Evolutionary conservation across 2,329 filamentous ascomycete genomes (phyloP).

Genomic region (Macrophomina phaseolina): DNA sequence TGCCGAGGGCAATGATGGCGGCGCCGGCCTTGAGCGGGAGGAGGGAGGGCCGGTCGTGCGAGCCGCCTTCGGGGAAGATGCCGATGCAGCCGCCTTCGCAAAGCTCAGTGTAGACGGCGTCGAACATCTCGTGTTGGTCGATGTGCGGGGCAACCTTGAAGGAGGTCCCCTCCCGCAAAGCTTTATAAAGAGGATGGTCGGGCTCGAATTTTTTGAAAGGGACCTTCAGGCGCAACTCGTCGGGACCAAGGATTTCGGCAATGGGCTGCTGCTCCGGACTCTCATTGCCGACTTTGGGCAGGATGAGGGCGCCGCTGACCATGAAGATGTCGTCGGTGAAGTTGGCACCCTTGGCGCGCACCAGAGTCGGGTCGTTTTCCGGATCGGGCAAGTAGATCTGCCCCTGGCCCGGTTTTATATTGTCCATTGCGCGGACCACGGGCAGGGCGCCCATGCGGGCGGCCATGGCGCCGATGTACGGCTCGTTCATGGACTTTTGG

Average conservation of each 20-base stretch:
- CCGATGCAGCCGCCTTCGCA: constrained; percentile 26
- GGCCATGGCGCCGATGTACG: constrained; percentile 26
- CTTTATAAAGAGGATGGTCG: constrained; percentile 13
- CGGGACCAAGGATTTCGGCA: constrained; percentile 21
- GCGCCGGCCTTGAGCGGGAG: constrained; percentile 28
- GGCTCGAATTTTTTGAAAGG: constrained; percentile 20
- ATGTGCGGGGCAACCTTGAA: constrained; percentile 29
- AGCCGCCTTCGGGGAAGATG: constrained; percentile 30
- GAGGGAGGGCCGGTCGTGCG: constrained; percentile 26
- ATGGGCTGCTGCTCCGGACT: constrained; percentile 27
- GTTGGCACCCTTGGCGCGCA: constrained; percentile 22
- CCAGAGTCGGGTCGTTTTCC: constrained; percentile 22
- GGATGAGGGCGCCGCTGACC: constrained; percentile 19
- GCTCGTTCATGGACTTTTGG: constrained; percentile 25
- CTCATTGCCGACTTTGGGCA: constrained; percentile 16
- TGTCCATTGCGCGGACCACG: constrained; percentile 27
- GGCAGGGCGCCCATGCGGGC: constrained; percentile 24
- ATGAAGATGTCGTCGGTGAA: constrained; percentile 18
- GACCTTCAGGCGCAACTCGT: constrained; percentile 12
- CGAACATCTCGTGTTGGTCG: constrained; percentile 28
- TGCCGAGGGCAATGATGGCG: constrained; percentile 27
- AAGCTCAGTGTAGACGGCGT: constrained; percentile 27
- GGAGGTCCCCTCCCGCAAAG: constrained; percentile 13
- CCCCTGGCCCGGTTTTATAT: constrained; percentile 24
- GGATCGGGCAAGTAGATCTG: constrained; percentile 28